Conservation (phyloP, 345 rosid species). For the Schrenkiella parvula region DNA sequence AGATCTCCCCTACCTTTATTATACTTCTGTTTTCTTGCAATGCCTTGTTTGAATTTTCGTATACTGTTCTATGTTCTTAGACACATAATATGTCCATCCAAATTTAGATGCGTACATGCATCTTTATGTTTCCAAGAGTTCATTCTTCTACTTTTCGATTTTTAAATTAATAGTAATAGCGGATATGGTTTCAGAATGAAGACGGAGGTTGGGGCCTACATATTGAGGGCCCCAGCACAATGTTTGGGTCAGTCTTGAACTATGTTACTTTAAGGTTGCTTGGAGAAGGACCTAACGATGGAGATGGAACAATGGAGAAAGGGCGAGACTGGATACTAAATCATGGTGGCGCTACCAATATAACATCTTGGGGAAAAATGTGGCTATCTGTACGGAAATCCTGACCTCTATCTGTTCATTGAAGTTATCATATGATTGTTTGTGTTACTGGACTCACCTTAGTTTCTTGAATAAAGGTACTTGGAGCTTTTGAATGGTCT, state of each 20-base stretch:
- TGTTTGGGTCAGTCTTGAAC: constrained; percentile 90
- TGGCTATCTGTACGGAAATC: constrained; percentile 89
- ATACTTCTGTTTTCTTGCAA: background rate
- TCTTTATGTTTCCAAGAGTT: background rate
- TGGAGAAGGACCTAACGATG: constrained; percentile 90
- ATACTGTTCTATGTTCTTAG: background rate
- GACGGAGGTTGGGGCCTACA: constrained; percentile 99
- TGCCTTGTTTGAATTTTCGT: background rate
- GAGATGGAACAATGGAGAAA: constrained; percentile 74
- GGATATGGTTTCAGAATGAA: constrained; percentile 56
- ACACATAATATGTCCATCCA: background rate
- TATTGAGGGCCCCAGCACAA: constrained; percentile 96
- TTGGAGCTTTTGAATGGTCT: constrained; percentile 93
- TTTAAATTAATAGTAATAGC: background rate
- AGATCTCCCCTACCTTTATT: background rate
- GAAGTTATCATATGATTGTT: constrained; percentile 1
- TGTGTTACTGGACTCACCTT: constrained; percentile 5
- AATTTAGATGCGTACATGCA: background rate
- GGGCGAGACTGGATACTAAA: constrained; percentile 81
- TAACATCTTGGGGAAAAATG: constrained; percentile 97
- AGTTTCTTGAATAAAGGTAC: constrained; percentile 50
- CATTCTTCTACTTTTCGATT: background rate
- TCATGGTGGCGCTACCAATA: constrained; percentile 90
- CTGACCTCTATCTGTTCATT: constrained; percentile 2
- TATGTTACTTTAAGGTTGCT: constrained; percentile 89